Conservation (phyloP, 306 rosid genomes). For the Castanopsis chinensis region DNA sequence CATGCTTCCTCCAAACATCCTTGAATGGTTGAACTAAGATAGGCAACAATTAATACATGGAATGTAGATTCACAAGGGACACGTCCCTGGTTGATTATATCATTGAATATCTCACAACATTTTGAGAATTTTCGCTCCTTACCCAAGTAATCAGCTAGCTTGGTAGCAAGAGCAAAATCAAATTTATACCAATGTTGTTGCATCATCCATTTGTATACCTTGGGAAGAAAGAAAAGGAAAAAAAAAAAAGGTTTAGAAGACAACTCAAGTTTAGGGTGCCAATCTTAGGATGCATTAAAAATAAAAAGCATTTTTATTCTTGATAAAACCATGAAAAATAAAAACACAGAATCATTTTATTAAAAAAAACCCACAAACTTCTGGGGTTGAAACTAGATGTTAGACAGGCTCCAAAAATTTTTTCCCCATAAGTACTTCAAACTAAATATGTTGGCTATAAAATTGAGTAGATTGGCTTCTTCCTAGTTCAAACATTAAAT, state of each 20-base stretch:
- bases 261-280: slow-evolving; percentile 9
- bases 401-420: background rate
- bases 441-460: background rate
- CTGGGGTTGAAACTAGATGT: background rate
- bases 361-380: background rate
- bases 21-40: slow-evolving; percentile 72
- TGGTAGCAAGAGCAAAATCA: slow-evolving; percentile 84
- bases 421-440: background rate
- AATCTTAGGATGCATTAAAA: slow-evolving; percentile 1
- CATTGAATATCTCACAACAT: slow-evolving; percentile 89
- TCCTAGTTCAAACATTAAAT: background rate
- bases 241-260: background rate
- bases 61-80: slow-evolving; percentile 91
- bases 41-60: slow-evolving; percentile 83
- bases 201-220: slow-evolving; percentile 99
- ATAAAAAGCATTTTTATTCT: background rate
- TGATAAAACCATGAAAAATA: background rate
- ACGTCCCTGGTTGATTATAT: slow-evolving; percentile 85
- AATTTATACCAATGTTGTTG: slow-evolving; percentile 75
- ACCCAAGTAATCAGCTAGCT: slow-evolving; percentile 90
- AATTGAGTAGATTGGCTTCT: background rate
- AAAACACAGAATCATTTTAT: background rate
- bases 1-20: slow-evolving; percentile 94
- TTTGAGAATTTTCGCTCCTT: slow-evolving; percentile 81
- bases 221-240: background rate